Evolutionary conservation across 352 stramenopile species (phyloP).

Genomic region (Peronospora destructor): DNA sequence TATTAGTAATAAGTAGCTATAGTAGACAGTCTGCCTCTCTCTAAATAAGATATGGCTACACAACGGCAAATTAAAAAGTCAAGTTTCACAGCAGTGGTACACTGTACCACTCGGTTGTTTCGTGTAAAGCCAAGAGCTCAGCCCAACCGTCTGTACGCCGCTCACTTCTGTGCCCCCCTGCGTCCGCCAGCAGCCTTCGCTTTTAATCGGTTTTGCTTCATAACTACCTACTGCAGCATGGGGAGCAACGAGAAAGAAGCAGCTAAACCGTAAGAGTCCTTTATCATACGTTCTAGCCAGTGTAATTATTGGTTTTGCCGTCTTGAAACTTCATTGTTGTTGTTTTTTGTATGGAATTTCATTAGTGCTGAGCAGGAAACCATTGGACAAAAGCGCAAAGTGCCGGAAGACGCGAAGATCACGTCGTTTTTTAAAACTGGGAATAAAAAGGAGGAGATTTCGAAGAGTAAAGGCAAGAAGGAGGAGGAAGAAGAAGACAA

Average conservation of each 20-base stretch:
- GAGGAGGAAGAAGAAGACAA: constrained; percentile 29
- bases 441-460: constrained; percentile 13
- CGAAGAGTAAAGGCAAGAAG: constrained; percentile 35
- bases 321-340: neutral
- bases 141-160: constrained; percentile 2
- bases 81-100: constrained; percentile 17
- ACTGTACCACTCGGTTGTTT: constrained; percentile 17
- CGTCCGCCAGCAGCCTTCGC: constrained; percentile 3
- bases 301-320: neutral
- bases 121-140: constrained; percentile 20
- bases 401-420: constrained; percentile 27
- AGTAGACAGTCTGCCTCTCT: too few species aligned
- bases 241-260: constrained; percentile 31
- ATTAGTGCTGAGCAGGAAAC: constrained; percentile 33
- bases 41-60: too few species aligned
- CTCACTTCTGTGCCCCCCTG: constrained; percentile 15
- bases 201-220: neutral
- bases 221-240: constrained; percentile 21
- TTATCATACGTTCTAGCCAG: neutral
- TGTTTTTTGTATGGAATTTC: constrained; percentile 4
- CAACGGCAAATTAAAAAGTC: too few species aligned
- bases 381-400: constrained; percentile 40
- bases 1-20: too few species aligned
- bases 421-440: constrained; percentile 26
- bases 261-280: constrained; percentile 32